These are phyloP conservation scores for Graphilbum sp. DNA, from an alignment of 2,329 filamentous ascomycete species.

Conservation along the genomic window DNA sequence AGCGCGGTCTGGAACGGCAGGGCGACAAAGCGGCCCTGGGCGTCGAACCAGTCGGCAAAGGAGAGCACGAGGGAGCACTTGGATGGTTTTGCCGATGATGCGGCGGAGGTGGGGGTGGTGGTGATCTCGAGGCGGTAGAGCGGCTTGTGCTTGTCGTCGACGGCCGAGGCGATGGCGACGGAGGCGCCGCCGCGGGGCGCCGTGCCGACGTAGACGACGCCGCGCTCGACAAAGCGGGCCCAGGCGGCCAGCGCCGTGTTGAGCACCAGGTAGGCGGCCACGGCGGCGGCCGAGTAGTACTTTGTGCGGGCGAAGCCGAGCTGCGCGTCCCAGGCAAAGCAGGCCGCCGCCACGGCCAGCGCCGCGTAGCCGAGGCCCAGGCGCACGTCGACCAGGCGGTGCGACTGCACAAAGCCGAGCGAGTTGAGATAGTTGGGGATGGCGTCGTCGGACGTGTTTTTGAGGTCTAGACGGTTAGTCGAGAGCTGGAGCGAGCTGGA, in stretches of 20 bases:
- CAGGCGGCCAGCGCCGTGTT: conserved; percentile 69
- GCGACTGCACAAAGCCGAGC: conserved; percentile 68
- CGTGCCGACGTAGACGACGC: conserved; percentile 62
- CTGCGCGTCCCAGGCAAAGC: conserved; percentile 85
- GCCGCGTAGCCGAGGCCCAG: conserved; percentile 70
- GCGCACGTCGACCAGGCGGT: conserved; percentile 66
- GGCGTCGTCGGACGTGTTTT: conserved; percentile 91
- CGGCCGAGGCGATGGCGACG: conserved; percentile 44
- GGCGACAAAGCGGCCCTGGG: conserved; percentile 52
- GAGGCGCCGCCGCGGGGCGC: conserved; percentile 37
- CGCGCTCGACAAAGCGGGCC: conserved; percentile 71
- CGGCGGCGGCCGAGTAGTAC: conserved; percentile 62
- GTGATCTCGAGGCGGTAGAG: conserved; percentile 56
- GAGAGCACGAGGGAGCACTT: conserved; percentile 41
- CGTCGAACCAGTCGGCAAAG: conserved; percentile 66
- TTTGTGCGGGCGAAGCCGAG: conserved; percentile 80
- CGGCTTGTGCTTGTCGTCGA: conserved; percentile 66
- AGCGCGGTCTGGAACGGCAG: conserved; percentile 66
- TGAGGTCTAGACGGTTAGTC: conserved; percentile 52
- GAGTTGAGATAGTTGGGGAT: conserved; percentile 85
- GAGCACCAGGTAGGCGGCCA: conserved; percentile 60
- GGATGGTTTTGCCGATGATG: too few species aligned
- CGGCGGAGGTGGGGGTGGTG: conserved; percentile 17
- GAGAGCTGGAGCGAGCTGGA: neutral
- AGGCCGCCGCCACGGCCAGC: conserved; percentile 62